phyloP scores from a whole-genome alignment of 106 monocot species.

The Cymbidium sinense region DNA sequence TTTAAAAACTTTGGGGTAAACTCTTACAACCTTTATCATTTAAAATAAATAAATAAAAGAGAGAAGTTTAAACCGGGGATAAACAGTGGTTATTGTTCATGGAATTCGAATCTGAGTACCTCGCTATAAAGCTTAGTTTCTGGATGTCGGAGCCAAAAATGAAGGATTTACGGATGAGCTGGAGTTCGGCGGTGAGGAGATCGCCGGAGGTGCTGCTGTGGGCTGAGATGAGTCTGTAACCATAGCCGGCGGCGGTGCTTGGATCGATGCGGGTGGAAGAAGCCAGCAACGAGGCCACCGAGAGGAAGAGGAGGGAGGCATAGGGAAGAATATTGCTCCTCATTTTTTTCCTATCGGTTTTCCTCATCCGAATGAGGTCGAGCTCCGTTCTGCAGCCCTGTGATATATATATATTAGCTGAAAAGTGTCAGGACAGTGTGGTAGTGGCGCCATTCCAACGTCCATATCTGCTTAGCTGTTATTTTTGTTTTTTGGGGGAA shows the following conservation, averaged over 20 bases:
- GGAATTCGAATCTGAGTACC: constrained; percentile 6
- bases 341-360: background rate
- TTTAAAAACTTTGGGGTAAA: too few relatives aligned
- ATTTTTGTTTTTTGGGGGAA: too few relatives aligned
- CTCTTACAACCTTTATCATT: too few relatives aligned
- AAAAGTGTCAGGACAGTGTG: too few relatives aligned
- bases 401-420: too few relatives aligned
- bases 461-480: too few relatives aligned
- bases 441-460: too few relatives aligned
- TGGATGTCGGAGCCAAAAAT: constrained; percentile 39
- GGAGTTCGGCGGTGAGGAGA: constrained; percentile 29
- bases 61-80: background rate
- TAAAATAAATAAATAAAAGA: too few relatives aligned
- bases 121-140: constrained; percentile 34
- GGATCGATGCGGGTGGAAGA: background rate
- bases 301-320: background rate
- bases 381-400: too few relatives aligned
- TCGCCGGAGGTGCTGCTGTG: constrained; percentile 12
- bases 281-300: background rate
- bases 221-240: constrained; percentile 29
- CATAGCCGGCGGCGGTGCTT: constrained; percentile 12
- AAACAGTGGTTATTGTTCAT: background rate
- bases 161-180: constrained; percentile 14
- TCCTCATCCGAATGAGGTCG: background rate
- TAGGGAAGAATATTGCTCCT: background rate